Conservation (phyloP, 768 basidiomycete genomes). For the Phanerochaete sordida region DNA sequence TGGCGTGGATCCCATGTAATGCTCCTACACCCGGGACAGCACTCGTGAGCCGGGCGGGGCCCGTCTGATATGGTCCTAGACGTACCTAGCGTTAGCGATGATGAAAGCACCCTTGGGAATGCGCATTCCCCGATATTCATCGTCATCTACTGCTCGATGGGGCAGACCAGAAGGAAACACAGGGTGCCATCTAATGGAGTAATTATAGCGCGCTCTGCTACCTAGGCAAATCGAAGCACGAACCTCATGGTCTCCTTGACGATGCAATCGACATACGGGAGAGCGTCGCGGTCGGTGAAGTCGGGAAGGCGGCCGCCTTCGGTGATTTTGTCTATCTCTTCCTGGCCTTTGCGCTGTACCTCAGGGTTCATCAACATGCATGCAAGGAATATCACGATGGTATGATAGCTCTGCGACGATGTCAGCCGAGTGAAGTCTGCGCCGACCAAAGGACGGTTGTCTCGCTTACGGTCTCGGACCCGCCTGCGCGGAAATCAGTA, state of each 20-base stretch:
- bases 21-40: background rate
- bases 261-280: slow-evolving; percentile 25
- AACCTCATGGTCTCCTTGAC: slow-evolving; percentile 15
- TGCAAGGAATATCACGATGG: background rate
- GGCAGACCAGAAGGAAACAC: slow-evolving; percentile 33
- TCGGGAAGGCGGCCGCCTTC: slow-evolving; percentile 26
- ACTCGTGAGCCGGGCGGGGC: background rate
- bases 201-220: background rate
- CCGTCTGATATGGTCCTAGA: slow-evolving; percentile 23
- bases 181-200: slow-evolving; percentile 24
- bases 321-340: slow-evolving; percentile 23
- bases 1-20: slow-evolving; percentile 25
- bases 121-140: slow-evolving; percentile 37
- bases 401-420: background rate
- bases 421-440: background rate
- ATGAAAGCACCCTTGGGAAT: slow-evolving; percentile 39
- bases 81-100: slow-evolving; percentile 37
- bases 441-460: background rate
- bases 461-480: background rate
- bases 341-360: slow-evolving; percentile 21
- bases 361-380: slow-evolving; percentile 9
- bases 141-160: slow-evolving; percentile 35
- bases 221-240: background rate
- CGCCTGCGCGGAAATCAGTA: background rate
- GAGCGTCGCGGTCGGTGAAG: slow-evolving; percentile 21